Evolutionary conservation across 2,329 filamentous ascomycete species (phyloP), one percentile per base, ranked within the genome.

Genomic region (Xylaria sp.): DNA sequence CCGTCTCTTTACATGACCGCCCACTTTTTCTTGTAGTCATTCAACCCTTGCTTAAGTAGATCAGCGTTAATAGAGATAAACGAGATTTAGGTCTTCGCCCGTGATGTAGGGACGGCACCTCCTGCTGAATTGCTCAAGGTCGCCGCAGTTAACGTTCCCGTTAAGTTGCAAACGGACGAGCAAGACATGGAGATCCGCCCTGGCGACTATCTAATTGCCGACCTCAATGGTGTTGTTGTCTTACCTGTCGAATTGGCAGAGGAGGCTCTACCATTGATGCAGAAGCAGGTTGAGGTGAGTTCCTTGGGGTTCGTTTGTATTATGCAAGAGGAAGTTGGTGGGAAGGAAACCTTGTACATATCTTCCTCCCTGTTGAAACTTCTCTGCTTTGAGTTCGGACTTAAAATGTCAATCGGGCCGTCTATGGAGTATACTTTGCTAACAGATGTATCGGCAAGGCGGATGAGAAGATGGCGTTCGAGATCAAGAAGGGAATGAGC

Each of bases 201-300:
- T 0, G 82, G 82, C 1, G 83, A 85, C 65, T 85, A 84, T 68
- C 60, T 84, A 4, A 75, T 85, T 9, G 83, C 76, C 0, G 83
- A 85, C 51, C 50, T 82, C n/a, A 83, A 85, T 66, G 83, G 83
- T 9, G 82, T 84, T 0, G 82, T 84, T 1, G 78, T 82, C 10
- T 74, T 84, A 47, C 83, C 83, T 0, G 76, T 66, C 50, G 78
- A 77, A 16, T 69, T 83, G 63, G 82, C 81, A 0, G 80, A 80
- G 69, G 61, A 79, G 71, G 82, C 79, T 3, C 65, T 84, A 32
- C 80, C 79, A 37, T 72, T 84, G 35, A 83, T 84, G 79, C 72
- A 68, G 69, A 79, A 79, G 74, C 79, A 81, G 75, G 79, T 82
- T 25, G 79, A 79, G 63, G 69, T 71, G 23, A 25, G 69, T 61